Percentiles rank a stretch among this genome's conserved stretches.
Conservation (phyloP, 2,329 filamentous ascomycete species). For the Aspergillus pseudoviridinutans region DNA sequence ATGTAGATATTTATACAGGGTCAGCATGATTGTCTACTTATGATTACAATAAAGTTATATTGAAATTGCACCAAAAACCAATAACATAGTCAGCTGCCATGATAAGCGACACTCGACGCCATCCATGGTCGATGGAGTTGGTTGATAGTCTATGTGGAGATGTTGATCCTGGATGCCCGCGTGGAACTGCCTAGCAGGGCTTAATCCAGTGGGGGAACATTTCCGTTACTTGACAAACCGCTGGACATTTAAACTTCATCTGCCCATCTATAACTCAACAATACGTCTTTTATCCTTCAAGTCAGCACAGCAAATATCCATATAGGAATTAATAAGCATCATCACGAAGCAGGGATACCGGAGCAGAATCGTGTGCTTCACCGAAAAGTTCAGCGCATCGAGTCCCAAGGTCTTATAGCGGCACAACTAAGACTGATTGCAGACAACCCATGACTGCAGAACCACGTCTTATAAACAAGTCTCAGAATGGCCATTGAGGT, state of each 20-base stretch:
- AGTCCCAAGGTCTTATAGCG: not conserved
- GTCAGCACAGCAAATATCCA: not conserved
- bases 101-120: not conserved
- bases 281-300: not conserved
- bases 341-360: not conserved
- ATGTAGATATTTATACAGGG: not conserved
- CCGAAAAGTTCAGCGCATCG: not conserved
- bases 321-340: not conserved
- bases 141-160: not conserved
- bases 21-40: not conserved
- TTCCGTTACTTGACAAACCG: not conserved
- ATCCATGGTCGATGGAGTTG: not conserved
- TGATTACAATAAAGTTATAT: not conserved
- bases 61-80: not conserved
- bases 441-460: not conserved
- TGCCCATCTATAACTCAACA: not conserved
- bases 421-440: not conserved
- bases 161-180: not conserved
- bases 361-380: not conserved
- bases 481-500: constrained; percentile 53
- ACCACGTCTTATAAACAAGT: not conserved
- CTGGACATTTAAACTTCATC: not conserved
- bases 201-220: not conserved
- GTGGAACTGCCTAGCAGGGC: not conserved
- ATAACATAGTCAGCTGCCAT: not conserved